Conservation (phyloP, 495 filamentous ascomycete species). For the Daldinia childiae region DNA sequence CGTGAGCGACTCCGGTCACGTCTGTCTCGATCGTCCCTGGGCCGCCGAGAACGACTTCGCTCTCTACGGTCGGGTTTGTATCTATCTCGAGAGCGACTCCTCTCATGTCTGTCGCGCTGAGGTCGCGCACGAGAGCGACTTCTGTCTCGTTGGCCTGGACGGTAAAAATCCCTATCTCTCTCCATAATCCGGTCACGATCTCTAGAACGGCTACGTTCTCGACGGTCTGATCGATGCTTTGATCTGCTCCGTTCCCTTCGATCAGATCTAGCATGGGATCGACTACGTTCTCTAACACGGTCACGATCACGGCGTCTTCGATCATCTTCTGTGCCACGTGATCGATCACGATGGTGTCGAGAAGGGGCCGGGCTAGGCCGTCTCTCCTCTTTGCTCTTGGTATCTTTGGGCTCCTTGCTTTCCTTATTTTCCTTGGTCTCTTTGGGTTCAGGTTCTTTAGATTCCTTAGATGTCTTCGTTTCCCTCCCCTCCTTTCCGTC, state of each 20-base stretch:
- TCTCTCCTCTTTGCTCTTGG: conserved; percentile 42
- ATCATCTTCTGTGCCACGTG: conserved; percentile 20
- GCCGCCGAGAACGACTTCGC: conserved; percentile 50
- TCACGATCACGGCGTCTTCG: conserved; percentile 40
- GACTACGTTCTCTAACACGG: conserved; percentile 42
- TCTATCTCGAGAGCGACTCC: conserved; percentile 45
- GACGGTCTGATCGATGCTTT: conserved; percentile 38
- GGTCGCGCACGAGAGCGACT: conserved; percentile 45
- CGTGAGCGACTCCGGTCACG: conserved; percentile 46
- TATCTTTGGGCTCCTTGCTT: conserved; percentile 35
- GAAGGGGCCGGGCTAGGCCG: conserved; percentile 47
- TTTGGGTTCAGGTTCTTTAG: conserved; percentile 40
- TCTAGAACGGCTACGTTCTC: conserved; percentile 47
- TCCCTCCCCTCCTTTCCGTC: conserved; percentile 36
- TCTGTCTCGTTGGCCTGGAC: conserved; percentile 47
- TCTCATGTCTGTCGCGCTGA: conserved; percentile 40
- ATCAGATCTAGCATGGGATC: conserved; percentile 29
- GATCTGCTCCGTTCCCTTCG: conserved; percentile 42
- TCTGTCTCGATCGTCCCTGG: conserved; percentile 42
- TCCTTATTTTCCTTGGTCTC: conserved; percentile 39
- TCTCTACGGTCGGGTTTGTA: conserved; percentile 52
- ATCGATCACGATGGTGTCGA: conserved; percentile 38
- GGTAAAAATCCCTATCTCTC: conserved; percentile 46
- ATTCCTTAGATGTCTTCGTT: conserved; percentile 24
- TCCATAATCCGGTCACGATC: conserved; percentile 47